These are phyloP conservation scores for Dipteronia dyeriana DNA, from an alignment of 345 rosid species.

Conservation along the genomic window DNA sequence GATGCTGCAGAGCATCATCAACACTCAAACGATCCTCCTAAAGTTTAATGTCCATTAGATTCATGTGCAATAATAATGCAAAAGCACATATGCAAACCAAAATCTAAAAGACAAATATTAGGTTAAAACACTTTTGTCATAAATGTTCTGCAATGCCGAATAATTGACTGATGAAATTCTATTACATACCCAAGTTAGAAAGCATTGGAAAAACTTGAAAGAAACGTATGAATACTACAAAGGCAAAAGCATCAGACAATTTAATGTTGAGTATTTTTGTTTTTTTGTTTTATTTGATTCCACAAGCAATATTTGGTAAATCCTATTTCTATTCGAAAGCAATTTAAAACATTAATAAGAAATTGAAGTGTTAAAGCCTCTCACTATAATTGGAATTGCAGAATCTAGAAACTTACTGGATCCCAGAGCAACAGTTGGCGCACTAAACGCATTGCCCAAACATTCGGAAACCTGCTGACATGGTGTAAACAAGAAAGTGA, in stretches of 20 bases:
- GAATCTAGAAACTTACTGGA: constrained; percentile 58
- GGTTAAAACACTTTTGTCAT: not conserved
- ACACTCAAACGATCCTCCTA: constrained; percentile 73
- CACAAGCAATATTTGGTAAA: not conserved
- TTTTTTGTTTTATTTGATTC: not conserved
- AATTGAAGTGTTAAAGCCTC: constrained; percentile 2
- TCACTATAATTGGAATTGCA: constrained; percentile 5
- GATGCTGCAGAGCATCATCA: constrained; percentile 79
- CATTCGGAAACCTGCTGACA: constrained; percentile 68
- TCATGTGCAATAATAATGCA: not conserved
- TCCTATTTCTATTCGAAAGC: too few species aligned
- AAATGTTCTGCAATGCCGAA: not conserved
- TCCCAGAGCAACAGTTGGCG: constrained; percentile 78
- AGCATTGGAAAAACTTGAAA: not conserved
- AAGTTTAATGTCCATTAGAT: constrained; percentile 14
- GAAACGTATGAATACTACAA: not conserved
- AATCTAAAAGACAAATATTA: constrained; percentile 1
- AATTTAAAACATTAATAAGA: not conserved
- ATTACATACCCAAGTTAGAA: not conserved
- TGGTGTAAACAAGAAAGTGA: constrained; percentile 16
- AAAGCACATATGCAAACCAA: not conserved
- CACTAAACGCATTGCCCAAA: constrained; percentile 86
- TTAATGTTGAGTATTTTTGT: not conserved
- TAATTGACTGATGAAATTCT: not conserved
- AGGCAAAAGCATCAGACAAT: not conserved